Base-by-base conservation (phyloP, 2,329 filamentous ascomycete genomes). In the Coniochaeta sp. region DNA sequence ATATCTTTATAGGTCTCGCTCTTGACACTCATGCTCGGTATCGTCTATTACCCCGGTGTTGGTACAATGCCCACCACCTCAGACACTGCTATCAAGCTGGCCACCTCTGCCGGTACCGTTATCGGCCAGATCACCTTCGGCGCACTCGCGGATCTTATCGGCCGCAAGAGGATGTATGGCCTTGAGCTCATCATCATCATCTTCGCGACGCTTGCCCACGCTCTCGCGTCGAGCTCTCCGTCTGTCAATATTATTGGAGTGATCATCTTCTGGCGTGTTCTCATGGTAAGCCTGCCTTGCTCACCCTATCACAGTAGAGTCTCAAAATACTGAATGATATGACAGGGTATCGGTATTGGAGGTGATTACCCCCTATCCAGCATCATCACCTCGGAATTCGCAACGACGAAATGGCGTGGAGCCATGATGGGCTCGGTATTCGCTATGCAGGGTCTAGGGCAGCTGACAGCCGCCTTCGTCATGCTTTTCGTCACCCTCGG, bases 351-450 rank as follows among this genome's bases (percentile, higher is more conserved):
- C 55, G 86, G 86, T 63, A 89, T 89, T 52, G 87, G 89, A 69
- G 88, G 89, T 67, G 90, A 95, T 69, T 95, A 93, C 70, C 90
- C 91, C 6, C 79, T 96, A 9, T 91, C 87, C 56, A 89, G 88
- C 24, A 89, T 93, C 65, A 95, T 95, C 68, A 93, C 90, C 6
- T 91, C 90, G 6, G 90, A 95, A 78, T 95, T 95, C 68, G 89
- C 90, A 12, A 93, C 89, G 4, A 93, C 90, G 59, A 91, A 89
- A 74, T 93, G 89, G 86, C 80, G 90, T 73, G 90, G 90, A 66
- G 89, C 89, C 64, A 95, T 95, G 88, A 93, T 96, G 87, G 89
- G 85, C 36, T 81, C 89, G 17, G 90, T 95, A 59, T 95, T 95
- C 69, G 89, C 90, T 66, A 93, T 93, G 89, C 90, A 96, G 72